Conservation (phyloP, 306 rosid species). For the Abrus precatorius region DNA sequence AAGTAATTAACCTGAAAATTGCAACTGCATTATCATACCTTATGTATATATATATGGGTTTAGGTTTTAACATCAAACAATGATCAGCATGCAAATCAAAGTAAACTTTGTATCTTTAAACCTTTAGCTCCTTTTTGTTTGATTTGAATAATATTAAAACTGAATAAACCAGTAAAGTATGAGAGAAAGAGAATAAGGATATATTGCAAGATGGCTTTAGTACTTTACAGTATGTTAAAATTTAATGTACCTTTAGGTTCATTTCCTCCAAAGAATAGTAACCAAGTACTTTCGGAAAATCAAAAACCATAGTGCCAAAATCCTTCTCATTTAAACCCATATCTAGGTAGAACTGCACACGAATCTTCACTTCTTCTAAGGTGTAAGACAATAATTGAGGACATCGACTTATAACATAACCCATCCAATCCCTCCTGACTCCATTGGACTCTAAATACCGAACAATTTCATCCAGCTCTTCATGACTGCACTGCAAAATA, state of each 20-base stretch:
- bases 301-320: slow-evolving; percentile 99
- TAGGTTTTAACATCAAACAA: slow-evolving; percentile 1
- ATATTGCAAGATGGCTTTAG: background rate
- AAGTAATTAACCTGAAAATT: slow-evolving; percentile 77
- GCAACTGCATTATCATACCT: slow-evolving; percentile 44
- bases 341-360: slow-evolving; percentile 70
- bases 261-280: slow-evolving; percentile 72
- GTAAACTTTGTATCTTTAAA: background rate
- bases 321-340: slow-evolving; percentile 84
- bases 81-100: slow-evolving; percentile 37
- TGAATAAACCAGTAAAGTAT: slow-evolving; percentile 25
- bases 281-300: slow-evolving; percentile 83
- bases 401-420: slow-evolving; percentile 82
- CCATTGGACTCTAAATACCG: slow-evolving; percentile 76
- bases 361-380: slow-evolving; percentile 75
- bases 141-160: slow-evolving; percentile 15
- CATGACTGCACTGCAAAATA: slow-evolving; percentile 61
- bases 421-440: slow-evolving; percentile 90
- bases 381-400: slow-evolving; percentile 78
- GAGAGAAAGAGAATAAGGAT: slow-evolving; percentile 16
- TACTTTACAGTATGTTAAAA: slow-evolving; percentile 31
- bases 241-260: slow-evolving; percentile 75
- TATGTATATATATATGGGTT: background rate
- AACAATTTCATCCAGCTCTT: slow-evolving; percentile 79
- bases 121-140: background rate